These are phyloP conservation scores for Hypoxylon trugodes DNA, from an alignment of 495 filamentous ascomycete genomes.

Conservation along the genomic window DNA sequence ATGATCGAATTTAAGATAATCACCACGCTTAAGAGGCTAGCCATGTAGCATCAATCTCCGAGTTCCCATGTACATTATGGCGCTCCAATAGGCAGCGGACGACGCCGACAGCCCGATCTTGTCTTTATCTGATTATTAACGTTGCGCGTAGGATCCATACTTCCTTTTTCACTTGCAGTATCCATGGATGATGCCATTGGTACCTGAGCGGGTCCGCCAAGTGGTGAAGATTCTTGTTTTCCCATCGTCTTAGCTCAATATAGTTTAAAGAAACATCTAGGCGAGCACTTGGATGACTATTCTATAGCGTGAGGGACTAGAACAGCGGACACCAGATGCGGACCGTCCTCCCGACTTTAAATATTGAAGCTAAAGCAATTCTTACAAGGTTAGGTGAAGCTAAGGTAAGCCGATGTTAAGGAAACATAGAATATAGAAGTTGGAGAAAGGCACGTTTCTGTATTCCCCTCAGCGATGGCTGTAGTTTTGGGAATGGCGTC, in stretches of 20 bases:
- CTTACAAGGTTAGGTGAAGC: background rate
- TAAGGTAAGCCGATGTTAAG: too few species aligned
- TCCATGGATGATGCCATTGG: constrained; percentile 3
- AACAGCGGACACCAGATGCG: background rate
- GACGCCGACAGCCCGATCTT: constrained; percentile 4
- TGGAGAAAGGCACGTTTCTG: too few species aligned
- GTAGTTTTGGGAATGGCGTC: constrained; percentile 8
- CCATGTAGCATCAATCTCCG: background rate
- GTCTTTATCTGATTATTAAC: background rate
- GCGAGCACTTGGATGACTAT: too few species aligned
- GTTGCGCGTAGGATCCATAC: background rate
- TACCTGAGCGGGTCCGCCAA: constrained; percentile 23
- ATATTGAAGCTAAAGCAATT: background rate
- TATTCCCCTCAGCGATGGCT: background rate
- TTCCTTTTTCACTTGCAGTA: background rate
- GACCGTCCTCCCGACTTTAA: constrained; percentile 8
- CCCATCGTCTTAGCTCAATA: background rate
- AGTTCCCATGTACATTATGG: background rate
- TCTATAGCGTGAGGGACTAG: background rate
- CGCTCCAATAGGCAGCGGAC: constrained; percentile 11
- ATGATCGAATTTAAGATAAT: too few species aligned
- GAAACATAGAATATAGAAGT: too few species aligned
- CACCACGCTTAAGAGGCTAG: background rate
- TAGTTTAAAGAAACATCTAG: background rate
- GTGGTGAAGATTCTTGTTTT: constrained; percentile 15